Conservation (phyloP, 2,329 filamentous ascomycete genomes). For the Colletotrichum falcatum region DNA sequence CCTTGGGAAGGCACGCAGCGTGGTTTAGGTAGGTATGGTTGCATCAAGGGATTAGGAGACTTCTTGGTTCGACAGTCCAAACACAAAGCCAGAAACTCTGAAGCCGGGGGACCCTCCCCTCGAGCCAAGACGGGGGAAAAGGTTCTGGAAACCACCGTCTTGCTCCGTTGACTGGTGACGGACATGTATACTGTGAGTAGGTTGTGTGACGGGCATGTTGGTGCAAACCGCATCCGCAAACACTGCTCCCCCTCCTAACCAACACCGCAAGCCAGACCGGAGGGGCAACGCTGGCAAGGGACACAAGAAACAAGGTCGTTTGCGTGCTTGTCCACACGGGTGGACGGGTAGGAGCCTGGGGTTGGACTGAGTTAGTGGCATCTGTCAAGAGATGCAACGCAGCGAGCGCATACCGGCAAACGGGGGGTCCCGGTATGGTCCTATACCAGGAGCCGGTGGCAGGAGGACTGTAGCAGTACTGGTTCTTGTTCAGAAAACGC, state of each 20-base stretch:
- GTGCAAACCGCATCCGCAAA: slow-evolving; percentile 5
- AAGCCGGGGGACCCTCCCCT: neutral
- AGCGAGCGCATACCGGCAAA: slow-evolving; percentile 9
- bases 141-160: neutral
- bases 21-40: no score
- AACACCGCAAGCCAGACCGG: neutral
- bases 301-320: slow-evolving; percentile 24
- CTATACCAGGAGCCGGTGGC: neutral
- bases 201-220: no score
- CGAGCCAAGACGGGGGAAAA: neutral
- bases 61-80: neutral
- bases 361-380: slow-evolving; percentile 16
- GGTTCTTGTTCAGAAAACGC: neutral
- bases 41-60: neutral
- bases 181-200: no score
- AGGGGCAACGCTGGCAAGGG: slow-evolving; percentile 17
- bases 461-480: slow-evolving; percentile 9
- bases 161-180: no score
- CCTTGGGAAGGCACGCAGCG: no score
- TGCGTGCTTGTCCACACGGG: slow-evolving; percentile 4
- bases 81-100: neutral
- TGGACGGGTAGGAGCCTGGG: slow-evolving; percentile 7
- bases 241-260: neutral
- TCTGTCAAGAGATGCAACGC: slow-evolving; percentile 20
- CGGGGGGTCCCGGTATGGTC: neutral